phyloP scores from a whole-genome alignment of 202 grass and related monocot species.

The Setaria italica region DNA sequence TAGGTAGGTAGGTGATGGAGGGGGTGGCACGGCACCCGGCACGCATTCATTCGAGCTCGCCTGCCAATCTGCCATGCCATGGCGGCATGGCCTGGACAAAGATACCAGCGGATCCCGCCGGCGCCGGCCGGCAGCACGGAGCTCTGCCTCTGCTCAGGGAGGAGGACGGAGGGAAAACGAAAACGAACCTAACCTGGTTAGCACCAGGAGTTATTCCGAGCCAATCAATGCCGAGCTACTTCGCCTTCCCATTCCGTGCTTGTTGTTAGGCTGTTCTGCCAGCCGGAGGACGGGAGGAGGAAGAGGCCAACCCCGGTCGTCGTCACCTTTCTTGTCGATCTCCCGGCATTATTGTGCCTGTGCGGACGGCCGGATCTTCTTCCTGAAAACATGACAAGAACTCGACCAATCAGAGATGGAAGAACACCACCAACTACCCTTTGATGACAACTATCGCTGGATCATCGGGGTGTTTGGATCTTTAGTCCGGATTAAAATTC shows the following conservation, averaged over 20 bases:
- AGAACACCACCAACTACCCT: background rate
- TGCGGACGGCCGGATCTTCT: background rate
- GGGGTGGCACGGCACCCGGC: background rate
- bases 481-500: too few relatives aligned
- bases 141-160: background rate
- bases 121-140: background rate
- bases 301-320: background rate
- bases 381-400: background rate
- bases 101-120: background rate
- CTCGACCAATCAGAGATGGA: background rate
- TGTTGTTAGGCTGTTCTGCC: background rate
- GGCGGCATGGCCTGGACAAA: background rate
- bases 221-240: conserved; percentile 1
- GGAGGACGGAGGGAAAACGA: too few relatives aligned
- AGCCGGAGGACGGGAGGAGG: too few relatives aligned
- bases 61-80: background rate
- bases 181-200: background rate
- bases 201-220: background rate
- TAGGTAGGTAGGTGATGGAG: background rate
- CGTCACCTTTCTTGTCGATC: background rate
- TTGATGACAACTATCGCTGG: too few relatives aligned
- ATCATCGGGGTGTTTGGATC: too few relatives aligned
- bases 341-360: background rate
- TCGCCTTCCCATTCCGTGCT: background rate
- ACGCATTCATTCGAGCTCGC: background rate